A percentile compares a stretch with the other conserved stretches of the same genome.
These are phyloP conservation scores for Amphibolis antarctica DNA, from an alignment of 106 monocot species.

Conservation along the genomic window DNA sequence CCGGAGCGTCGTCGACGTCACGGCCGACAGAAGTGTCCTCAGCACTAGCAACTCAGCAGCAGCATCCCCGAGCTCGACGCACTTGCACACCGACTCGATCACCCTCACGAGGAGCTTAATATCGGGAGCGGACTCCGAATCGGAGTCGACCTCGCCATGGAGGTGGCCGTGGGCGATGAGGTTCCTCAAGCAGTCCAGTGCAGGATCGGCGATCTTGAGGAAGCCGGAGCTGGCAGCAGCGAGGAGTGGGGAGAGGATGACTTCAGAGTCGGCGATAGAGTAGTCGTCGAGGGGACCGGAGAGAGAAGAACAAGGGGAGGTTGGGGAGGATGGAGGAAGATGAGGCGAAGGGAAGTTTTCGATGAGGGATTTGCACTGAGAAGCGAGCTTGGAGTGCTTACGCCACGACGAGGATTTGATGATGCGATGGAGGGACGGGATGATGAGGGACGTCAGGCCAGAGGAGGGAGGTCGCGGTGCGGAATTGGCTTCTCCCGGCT, in stretches of 20 bases:
- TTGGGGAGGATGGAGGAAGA: slow-evolving; percentile 10
- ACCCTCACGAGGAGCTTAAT: slow-evolving; percentile 45
- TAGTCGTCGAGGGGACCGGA: slow-evolving; percentile 38
- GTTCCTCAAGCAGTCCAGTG: slow-evolving; percentile 66
- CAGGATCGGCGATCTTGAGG: slow-evolving; percentile 74
- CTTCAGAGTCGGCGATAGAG: slow-evolving; percentile 71
- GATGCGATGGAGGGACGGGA: slow-evolving; percentile 82
- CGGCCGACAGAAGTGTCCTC: slow-evolving; percentile 80
- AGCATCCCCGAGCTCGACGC: slow-evolving; percentile 44
- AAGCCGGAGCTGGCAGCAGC: slow-evolving; percentile 49
- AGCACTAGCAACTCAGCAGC: slow-evolving; percentile 63
- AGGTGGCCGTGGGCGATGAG: slow-evolving; percentile 66
- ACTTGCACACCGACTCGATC: slow-evolving; percentile 53
- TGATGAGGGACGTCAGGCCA: slow-evolving; percentile 37
- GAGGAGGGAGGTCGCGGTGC: slow-evolving; percentile 7
- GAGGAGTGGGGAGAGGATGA: slow-evolving; percentile 48
- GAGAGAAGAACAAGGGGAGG: slow-evolving; percentile 21
- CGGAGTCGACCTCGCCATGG: slow-evolving; percentile 38
- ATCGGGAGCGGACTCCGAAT: slow-evolving; percentile 22
- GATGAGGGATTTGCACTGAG: slow-evolving; percentile 76
- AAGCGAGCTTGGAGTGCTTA: slow-evolving; percentile 92
- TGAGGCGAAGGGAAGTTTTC: slow-evolving; percentile 45
- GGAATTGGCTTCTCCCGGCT: slow-evolving; percentile 5
- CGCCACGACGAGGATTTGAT: slow-evolving; percentile 88
- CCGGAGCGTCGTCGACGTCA: slow-evolving; percentile 79